Percentiles rank a stretch among this genome's conserved stretches.
Evolutionary conservation across 2,329 filamentous ascomycete species (phyloP).

Genomic region (Aspergillus melleus): DNA sequence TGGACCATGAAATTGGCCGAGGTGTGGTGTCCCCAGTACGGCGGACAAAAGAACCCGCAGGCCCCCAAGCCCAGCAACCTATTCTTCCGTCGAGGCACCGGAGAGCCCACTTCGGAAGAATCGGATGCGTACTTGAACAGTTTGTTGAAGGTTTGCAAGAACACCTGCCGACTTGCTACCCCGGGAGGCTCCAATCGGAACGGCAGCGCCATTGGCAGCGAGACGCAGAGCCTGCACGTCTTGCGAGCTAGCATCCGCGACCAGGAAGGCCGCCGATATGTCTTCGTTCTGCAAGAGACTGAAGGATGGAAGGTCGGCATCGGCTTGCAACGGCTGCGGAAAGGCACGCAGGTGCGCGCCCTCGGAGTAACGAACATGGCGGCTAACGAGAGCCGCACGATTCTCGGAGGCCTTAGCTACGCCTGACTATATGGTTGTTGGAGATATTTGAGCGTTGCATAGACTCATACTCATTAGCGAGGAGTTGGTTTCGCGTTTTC

Average conservation of each 20-base stretch:
- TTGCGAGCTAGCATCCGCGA: constrained; percentile 60
- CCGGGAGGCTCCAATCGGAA: constrained; percentile 40
- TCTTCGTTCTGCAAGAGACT: constrained; percentile 59
- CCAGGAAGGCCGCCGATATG: constrained; percentile 60
- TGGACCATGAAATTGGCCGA: constrained; percentile 95
- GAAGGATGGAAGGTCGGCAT: constrained; percentile 65
- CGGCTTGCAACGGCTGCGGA: constrained; percentile 57
- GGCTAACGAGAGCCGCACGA: constrained; percentile 18
- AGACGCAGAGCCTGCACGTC: constrained; percentile 51
- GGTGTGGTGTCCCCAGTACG: constrained; percentile 72
- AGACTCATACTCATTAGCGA: not conserved
- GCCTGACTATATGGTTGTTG: constrained; percentile 3
- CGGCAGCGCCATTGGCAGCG: constrained; percentile 22
- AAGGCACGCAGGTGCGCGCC: constrained; percentile 56
- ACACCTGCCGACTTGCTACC: constrained; percentile 57
- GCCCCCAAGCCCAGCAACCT: constrained; percentile 31
- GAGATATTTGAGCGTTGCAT: not conserved
- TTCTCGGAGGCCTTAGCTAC: constrained; percentile 23
- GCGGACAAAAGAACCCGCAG: constrained; percentile 37
- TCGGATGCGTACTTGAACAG: constrained; percentile 65
- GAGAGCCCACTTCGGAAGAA: constrained; percentile 61
- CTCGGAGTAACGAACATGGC: constrained; percentile 48
- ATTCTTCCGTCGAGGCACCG: constrained; percentile 49
- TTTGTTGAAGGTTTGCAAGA: constrained; percentile 65
- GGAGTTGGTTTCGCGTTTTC: constrained; percentile 1